These are phyloP conservation scores for Piedraia hortae DNA, from an alignment of 2,329 filamentous ascomycete species.

Conservation along the genomic window DNA sequence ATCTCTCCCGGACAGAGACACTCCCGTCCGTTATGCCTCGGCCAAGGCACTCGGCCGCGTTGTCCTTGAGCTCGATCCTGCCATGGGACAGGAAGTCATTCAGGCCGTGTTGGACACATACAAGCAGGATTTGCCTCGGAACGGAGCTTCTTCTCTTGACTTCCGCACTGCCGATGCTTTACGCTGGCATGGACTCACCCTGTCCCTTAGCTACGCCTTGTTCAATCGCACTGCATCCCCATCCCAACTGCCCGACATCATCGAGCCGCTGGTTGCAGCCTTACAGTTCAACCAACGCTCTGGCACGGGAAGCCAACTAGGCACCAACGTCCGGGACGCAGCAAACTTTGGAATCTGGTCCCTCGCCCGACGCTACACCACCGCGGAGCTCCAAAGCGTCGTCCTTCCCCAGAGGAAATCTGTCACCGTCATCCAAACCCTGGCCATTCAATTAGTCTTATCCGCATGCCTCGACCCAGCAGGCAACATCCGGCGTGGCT, in stretches of 20 bases:
- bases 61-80: constrained; percentile 47
- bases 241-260: constrained; percentile 39
- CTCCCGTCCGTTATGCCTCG: constrained; percentile 65
- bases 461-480: constrained; percentile 67
- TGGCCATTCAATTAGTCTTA: constrained; percentile 58
- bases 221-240: constrained; percentile 60
- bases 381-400: constrained; percentile 42
- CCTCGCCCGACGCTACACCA: constrained; percentile 62
- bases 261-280: constrained; percentile 51
- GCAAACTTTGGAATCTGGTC: constrained; percentile 95
- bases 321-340: constrained; percentile 77
- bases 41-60: constrained; percentile 82
- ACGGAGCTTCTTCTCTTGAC: constrained; percentile 20
- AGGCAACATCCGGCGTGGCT: constrained; percentile 76
- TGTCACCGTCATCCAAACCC: constrained; percentile 25
- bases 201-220: constrained; percentile 64
- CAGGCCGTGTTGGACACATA: constrained; percentile 52
- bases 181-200: constrained; percentile 75
- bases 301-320: constrained; percentile 57
- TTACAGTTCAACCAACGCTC: constrained; percentile 73
- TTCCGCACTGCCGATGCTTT: constrained; percentile 52
- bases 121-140: constrained; percentile 31
- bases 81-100: constrained; percentile 66
- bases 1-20: constrained; percentile 60
- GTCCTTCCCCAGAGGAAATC: constrained; percentile 10